Percentiles rank a stretch among this genome's conserved stretches.
phyloP scores from a whole-genome alignment of 345 rosid species.

The Dimocarpus longan region DNA sequence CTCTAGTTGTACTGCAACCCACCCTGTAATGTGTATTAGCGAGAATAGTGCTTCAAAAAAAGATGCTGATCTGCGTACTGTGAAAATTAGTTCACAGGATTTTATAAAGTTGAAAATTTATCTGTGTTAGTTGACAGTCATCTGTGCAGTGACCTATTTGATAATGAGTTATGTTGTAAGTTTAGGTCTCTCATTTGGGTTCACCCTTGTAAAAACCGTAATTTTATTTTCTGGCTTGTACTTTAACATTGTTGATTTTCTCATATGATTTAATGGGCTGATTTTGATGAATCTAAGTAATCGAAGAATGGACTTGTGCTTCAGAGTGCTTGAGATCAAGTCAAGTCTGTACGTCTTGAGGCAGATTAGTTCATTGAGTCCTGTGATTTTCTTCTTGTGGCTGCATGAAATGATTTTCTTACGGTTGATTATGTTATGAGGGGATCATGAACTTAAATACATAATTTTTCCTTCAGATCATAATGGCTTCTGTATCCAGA shows the following conservation, averaged over 20 bases:
- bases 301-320: not conserved
- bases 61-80: not conserved
- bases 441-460: not conserved
- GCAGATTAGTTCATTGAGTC: not conserved
- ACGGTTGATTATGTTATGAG: not conserved
- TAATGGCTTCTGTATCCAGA: not conserved
- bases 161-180: not conserved
- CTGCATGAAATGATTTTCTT: not conserved
- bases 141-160: not conserved
- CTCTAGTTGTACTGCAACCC: conserved; percentile 11
- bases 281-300: too few species aligned
- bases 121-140: not conserved
- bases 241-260: not conserved
- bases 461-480: not conserved
- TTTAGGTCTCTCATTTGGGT: not conserved
- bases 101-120: not conserved
- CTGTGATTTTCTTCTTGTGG: not conserved
- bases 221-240: not conserved
- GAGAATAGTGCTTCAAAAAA: not conserved
- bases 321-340: not conserved
- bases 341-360: not conserved
- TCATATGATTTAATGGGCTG: too few species aligned
- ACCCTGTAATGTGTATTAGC: conserved; percentile 11
- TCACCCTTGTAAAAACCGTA: not conserved
- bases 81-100: not conserved